Evolutionary conservation across 176 grass and related monocot genomes (phyloP), one percentile per base, ranked within the genome.

Genomic region (Ensete glaucum): DNA sequence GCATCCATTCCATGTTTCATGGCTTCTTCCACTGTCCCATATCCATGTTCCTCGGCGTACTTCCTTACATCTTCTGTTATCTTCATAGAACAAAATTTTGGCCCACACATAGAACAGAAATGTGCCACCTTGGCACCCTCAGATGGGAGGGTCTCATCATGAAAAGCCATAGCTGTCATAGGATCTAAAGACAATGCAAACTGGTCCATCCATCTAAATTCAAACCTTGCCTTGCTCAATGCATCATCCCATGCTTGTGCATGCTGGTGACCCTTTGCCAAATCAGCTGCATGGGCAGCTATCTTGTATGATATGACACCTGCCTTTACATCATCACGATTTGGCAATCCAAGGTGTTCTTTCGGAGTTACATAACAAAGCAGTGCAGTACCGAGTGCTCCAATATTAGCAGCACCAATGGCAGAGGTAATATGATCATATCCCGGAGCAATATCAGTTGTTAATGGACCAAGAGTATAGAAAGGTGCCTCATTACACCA

Each of bases 391-490:
- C 94, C 94, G 67, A 98, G 86, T 71, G 94, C 80, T 67, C 94
- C 90, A 82, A 98, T 98, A 62, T 86, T 98, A 53, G 94, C 94
- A 83, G 94, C 94, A 83, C 94, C 94, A 65, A 93, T 98, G 72
- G 94, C 94, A 67, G 94, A 98, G 54, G 94, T 98, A 70, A 98
- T 98, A 76, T 98, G 94, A 80, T 98, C 94, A 93, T 98, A 98
- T 54, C 94, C 94, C 75, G 94, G 94, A 77, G 94, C 94, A 69
- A 93, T 98, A 75, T 98, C 94, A 62, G 94, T 98, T 58, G 94
- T 98, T 81, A 98, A 29, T 27, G 94, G 94, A 79, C 94, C 94
- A 77, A 98, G 65, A 19, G 94, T 98, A 81, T 98, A 98, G 64
- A 98, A 98, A 64, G 94, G 94, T 57, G 94, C 94, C 76, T 98